phyloP scores from a whole-genome alignment of 2,329 filamentous ascomycete species.

The Cladophialophora immunda region DNA sequence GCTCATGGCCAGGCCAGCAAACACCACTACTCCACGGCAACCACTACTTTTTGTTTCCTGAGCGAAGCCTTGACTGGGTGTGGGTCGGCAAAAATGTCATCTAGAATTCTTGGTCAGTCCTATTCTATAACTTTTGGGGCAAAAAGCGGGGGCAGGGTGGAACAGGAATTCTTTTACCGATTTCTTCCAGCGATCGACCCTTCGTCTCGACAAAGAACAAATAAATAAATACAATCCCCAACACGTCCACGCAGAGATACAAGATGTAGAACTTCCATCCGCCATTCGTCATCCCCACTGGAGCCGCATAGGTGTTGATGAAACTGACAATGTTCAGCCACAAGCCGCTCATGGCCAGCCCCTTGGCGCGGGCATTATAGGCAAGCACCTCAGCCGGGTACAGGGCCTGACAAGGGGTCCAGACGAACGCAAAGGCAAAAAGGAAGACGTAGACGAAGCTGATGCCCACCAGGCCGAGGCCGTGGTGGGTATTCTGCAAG shows the following conservation, averaged over 20 bases:
- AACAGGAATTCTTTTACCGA: constrained; percentile 35
- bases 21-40: constrained; percentile 11
- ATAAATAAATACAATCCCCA: constrained; percentile 38
- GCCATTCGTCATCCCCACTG: constrained; percentile 58
- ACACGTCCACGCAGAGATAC: constrained; percentile 48
- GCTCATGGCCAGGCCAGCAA: neutral
- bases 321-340: constrained; percentile 39
- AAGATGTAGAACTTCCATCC: constrained; percentile 63
- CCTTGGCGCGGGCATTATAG: constrained; percentile 63
- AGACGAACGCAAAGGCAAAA: constrained; percentile 59
- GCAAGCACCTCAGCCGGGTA: constrained; percentile 63
- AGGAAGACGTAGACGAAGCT: constrained; percentile 65
- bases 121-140: neutral
- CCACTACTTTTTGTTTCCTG: constrained; percentile 13
- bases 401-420: constrained; percentile 55
- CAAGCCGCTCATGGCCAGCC: constrained; percentile 46
- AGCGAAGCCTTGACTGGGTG: constrained; percentile 12
- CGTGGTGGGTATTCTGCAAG: constrained; percentile 43
- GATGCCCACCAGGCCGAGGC: constrained; percentile 49
- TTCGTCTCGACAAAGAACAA: constrained; percentile 41
- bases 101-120: neutral
- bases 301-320: constrained; percentile 59
- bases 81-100: constrained; percentile 10
- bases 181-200: constrained; percentile 41
- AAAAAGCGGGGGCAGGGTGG: neutral